A percentile compares a stretch with the other conserved stretches of the same genome.
Evolutionary conservation across 257 asterid species (phyloP).

Genomic region (Fraxinus cuspidata): DNA sequence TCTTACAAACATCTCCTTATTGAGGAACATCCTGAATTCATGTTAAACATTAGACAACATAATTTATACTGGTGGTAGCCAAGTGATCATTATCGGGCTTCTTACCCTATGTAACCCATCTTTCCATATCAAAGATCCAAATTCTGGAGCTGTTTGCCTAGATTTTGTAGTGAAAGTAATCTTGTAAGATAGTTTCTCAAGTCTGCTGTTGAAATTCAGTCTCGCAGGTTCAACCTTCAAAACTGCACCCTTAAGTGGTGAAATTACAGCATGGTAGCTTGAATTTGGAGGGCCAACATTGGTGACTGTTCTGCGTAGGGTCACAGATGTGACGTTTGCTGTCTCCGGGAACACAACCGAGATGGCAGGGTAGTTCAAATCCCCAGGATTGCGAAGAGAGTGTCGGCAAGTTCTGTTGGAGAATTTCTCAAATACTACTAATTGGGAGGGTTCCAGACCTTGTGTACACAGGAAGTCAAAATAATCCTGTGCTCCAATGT

Average conservation of each 20-base stretch:
- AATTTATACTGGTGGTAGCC: conserved; percentile 62
- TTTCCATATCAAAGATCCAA: conserved; percentile 74
- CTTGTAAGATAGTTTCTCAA: conserved; percentile 58
- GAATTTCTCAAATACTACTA: conserved; percentile 61
- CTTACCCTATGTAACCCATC: conserved; percentile 69
- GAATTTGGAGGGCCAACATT: conserved; percentile 75
- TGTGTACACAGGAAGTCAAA: conserved; percentile 79
- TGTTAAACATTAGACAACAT: conserved; percentile 5
- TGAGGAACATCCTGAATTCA: conserved; percentile 25
- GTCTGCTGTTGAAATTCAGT: conserved; percentile 48
- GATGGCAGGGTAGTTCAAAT: conserved; percentile 83
- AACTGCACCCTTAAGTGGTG: conserved; percentile 63
- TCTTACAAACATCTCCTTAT: conserved; percentile 36
- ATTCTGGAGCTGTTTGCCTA: conserved; percentile 59
- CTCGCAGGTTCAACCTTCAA: conserved; percentile 64
- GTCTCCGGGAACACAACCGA: conserved; percentile 67
- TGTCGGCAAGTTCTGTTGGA: conserved; percentile 56
- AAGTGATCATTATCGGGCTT: conserved; percentile 79
- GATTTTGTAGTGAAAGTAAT: conserved; percentile 47
- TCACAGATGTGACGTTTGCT: conserved; percentile 33
- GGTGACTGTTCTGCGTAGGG: conserved; percentile 66
- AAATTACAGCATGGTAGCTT: conserved; percentile 57
- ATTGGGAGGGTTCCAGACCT: conserved; percentile 54
- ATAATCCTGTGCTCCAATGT: conserved; percentile 72
- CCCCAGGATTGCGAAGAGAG: conserved; percentile 49